Evolutionary conservation across 2,329 filamentous ascomycete species (phyloP).

Genomic region (Akanthomyces uredinophilus): DNA sequence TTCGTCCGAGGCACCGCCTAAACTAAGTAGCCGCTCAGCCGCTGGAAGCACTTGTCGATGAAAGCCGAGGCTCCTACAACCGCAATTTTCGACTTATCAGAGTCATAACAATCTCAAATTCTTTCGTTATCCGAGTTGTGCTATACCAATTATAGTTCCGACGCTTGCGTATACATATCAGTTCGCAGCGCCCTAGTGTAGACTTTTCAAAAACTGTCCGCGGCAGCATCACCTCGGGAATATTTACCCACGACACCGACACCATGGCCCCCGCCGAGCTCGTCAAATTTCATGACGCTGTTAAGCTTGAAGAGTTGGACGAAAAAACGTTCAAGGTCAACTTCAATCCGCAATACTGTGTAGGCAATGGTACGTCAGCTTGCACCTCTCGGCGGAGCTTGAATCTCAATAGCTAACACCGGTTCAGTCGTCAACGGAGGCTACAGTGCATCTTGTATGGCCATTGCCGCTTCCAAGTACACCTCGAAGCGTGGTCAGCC

Average conservation of each 20-base stretch:
- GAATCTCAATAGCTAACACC: not conserved
- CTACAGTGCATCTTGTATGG: constrained; percentile 33
- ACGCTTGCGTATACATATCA: not conserved
- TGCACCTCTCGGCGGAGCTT: not conserved
- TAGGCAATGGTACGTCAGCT: constrained; percentile 21
- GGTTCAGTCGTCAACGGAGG: constrained; percentile 35
- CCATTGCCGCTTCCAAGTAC: constrained; percentile 23
- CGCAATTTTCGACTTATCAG: not conserved
- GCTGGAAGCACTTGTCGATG: too few species aligned
- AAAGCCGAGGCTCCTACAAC: not conserved
- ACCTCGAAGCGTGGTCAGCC: constrained; percentile 25
- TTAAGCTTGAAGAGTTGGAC: constrained; percentile 20
- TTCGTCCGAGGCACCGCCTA: not conserved
- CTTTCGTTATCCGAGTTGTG: not conserved
- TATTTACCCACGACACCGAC: not conserved
- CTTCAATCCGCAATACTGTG: constrained; percentile 20
- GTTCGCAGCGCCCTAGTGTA: not conserved
- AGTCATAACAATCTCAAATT: not conserved
- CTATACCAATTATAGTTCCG: too few species aligned
- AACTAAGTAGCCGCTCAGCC: not conserved
- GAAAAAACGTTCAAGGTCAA: constrained; percentile 22
- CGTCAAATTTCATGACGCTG: constrained; percentile 19
- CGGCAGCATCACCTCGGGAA: not conserved
- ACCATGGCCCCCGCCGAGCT: not conserved
- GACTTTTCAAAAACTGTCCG: not conserved